A percentile compares a stretch with the other conserved stretches of the same genome.
phyloP scores from a whole-genome alignment of 495 filamentous ascomycete species.

The Pseudevernia furfuracea region DNA sequence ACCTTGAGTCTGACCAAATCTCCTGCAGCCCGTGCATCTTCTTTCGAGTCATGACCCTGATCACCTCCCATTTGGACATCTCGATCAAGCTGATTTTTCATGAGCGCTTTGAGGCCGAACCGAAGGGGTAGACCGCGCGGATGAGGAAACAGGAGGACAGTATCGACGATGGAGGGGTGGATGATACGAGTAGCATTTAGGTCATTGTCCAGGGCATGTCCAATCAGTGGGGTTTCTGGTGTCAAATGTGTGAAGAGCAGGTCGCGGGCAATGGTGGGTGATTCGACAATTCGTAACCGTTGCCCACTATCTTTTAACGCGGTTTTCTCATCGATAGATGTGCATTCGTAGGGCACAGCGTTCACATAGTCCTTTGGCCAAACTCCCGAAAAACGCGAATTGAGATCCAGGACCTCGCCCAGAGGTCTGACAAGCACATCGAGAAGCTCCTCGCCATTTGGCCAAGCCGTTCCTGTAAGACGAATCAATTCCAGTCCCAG shows the following conservation, averaged over 20 bases:
- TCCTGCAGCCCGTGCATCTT: conserved; percentile 83
- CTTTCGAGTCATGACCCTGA: conserved; percentile 74
- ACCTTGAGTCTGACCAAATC: conserved; percentile 69
- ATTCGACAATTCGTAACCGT: conserved; percentile 59
- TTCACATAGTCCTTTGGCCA: conserved; percentile 62
- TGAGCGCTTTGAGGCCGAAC: conserved; percentile 73
- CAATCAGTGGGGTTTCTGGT: conserved; percentile 73
- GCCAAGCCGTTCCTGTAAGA: conserved; percentile 82
- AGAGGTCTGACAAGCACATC: conserved; percentile 81
- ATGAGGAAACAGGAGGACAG: conserved; percentile 77
- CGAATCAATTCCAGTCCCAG: conserved; percentile 81
- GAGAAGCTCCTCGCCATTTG: conserved; percentile 60
- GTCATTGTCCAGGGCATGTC: conserved; percentile 94
- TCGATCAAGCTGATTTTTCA: conserved; percentile 64
- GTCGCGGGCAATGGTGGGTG: conserved; percentile 60
- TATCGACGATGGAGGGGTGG: conserved; percentile 80
- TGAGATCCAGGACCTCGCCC: conserved; percentile 81
- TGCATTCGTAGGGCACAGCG: conserved; percentile 49
- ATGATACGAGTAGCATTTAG: conserved; percentile 74
- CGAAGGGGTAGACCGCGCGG: conserved; percentile 65
- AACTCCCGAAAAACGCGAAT: conserved; percentile 83
- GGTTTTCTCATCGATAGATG: conserved; percentile 23
- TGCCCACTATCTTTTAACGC: conserved; percentile 23
- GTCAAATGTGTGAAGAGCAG: conserved; percentile 64
- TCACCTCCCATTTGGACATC: conserved; percentile 70